Conservation (phyloP, 495 filamentous ascomycete species). For the Daldinia grandis region DNA sequence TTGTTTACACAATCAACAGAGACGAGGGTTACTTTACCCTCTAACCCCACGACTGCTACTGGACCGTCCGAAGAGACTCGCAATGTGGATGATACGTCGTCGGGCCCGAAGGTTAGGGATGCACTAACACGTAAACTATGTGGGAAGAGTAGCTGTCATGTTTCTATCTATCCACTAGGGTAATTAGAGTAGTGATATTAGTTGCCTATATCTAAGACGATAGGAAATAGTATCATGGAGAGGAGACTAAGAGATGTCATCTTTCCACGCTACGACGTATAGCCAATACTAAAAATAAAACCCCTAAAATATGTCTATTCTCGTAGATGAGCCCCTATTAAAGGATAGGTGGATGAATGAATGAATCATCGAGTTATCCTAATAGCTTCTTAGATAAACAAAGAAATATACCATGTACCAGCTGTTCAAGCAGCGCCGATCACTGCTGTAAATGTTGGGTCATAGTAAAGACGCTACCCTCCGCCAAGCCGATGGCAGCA, state of each 20-base stretch:
- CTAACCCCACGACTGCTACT: neutral
- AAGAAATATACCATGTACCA: neutral
- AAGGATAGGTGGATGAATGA: too few species aligned
- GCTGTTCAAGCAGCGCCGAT: neutral
- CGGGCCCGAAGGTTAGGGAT: neutral
- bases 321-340: too few species aligned
- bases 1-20: too few species aligned
- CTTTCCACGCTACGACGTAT: neutral
- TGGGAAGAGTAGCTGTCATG: neutral
- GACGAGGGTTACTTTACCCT: too few species aligned
- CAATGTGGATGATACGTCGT: neutral
- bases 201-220: neutral
- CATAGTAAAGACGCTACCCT: neutral
- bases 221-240: neutral
- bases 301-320: too few species aligned
- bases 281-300: too few species aligned
- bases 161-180: neutral
- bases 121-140: neutral
- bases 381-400: neutral
- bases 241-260: neutral
- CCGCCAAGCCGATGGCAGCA: conserved; percentile 19
- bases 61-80: neutral
- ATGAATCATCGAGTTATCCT: neutral
- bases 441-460: neutral
- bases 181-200: neutral